phyloP scores from a whole-genome alignment of 331 rosid genomes.

The Saraca asoca region DNA sequence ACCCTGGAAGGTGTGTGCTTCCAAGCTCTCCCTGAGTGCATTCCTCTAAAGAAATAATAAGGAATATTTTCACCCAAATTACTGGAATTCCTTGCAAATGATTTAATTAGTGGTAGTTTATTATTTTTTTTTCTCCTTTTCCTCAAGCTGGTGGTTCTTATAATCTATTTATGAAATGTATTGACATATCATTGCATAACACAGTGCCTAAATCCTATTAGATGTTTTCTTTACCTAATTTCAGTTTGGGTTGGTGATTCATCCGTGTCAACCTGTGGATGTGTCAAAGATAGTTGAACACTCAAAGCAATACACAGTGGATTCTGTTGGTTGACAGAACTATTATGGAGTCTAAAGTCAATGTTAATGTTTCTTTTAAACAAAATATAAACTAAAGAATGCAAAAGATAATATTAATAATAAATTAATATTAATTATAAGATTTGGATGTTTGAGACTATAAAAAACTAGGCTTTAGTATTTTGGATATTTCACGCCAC shows the following conservation, averaged over 20 bases:
- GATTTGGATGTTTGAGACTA: neutral
- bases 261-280: neutral
- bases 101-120: neutral
- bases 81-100: neutral
- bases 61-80: neutral
- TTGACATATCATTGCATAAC: neutral
- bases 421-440: too few species aligned
- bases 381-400: too few species aligned
- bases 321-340: slow-evolving; percentile 1
- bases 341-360: neutral
- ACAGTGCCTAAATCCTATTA: neutral
- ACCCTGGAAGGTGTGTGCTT: slow-evolving; percentile 63
- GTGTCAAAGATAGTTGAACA: slow-evolving; percentile 15
- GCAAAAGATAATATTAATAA: too few species aligned
- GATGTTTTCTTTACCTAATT: neutral
- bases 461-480: slow-evolving; percentile 12
- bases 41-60: slow-evolving; percentile 3
- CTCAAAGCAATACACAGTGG: neutral
- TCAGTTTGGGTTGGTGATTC: slow-evolving; percentile 3
- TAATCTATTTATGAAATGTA: too few species aligned
- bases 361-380: neutral
- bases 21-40: slow-evolving; percentile 27
- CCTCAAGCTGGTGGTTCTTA: too few species aligned
- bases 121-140: too few species aligned
- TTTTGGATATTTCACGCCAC: slow-evolving; percentile 7